These are phyloP conservation scores for Magnaporthales sp. DNA, from an alignment of 2,329 filamentous ascomycete species.

Conservation along the genomic window DNA sequence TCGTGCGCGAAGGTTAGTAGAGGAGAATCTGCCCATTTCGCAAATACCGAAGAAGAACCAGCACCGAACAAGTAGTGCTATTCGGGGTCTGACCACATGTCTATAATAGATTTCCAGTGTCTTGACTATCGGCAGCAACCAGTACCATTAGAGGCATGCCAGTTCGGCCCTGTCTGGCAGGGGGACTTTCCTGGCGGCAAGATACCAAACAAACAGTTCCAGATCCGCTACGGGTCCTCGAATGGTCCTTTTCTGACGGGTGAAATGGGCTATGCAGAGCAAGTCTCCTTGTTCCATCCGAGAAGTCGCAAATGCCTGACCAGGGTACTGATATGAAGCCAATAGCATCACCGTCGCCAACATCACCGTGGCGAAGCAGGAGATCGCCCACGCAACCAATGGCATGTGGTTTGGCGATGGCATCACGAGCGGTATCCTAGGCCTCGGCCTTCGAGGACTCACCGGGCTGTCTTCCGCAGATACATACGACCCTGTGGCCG, in stretches of 20 bases:
- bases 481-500: slow-evolving; percentile 19
- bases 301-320: neutral
- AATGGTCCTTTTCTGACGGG: slow-evolving; percentile 19
- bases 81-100: neutral
- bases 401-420: slow-evolving; percentile 21
- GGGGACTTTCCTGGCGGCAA: slow-evolving; percentile 20
- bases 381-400: slow-evolving; percentile 20
- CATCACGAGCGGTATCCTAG: slow-evolving; percentile 22
- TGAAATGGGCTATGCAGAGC: slow-evolving; percentile 21
- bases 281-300: neutral
- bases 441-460: slow-evolving; percentile 20
- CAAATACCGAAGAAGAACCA: too few species aligned
- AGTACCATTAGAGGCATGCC: slow-evolving; percentile 13
- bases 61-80: too few species aligned
- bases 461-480: slow-evolving; percentile 18
- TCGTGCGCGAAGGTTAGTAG: slow-evolving; percentile 12
- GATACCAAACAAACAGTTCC: slow-evolving; percentile 19
- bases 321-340: neutral
- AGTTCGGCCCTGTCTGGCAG: slow-evolving; percentile 18
- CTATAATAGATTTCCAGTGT: slow-evolving; percentile 15
- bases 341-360: slow-evolving; percentile 18
- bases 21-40: too few species aligned
- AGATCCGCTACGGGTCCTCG: slow-evolving; percentile 18
- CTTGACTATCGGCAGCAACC: slow-evolving; percentile 14
- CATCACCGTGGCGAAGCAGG: slow-evolving; percentile 19